Percentiles rank a stretch among this genome's conserved stretches.
These are phyloP conservation scores for Geotrichum fermentans DNA, from an alignment of 1,139 yeast genomes.

Conservation along the genomic window DNA sequence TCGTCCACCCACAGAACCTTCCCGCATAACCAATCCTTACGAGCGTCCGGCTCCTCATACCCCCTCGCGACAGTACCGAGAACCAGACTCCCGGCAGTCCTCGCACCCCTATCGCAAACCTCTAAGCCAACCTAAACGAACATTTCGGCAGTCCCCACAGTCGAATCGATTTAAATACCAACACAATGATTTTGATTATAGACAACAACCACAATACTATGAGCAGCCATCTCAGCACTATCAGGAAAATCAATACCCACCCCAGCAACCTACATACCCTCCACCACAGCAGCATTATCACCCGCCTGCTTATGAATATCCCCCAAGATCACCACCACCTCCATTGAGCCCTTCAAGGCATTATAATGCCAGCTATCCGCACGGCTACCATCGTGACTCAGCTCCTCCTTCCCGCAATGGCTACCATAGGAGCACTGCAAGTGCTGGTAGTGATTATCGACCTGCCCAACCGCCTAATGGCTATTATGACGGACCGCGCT, in stretches of 20 bases:
- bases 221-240: neutral
- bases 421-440: neutral
- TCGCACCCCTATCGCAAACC: conserved; percentile 19
- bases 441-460: neutral
- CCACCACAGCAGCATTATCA: neutral
- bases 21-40: neutral
- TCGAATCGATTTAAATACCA: conserved; percentile 11
- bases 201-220: neutral
- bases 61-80: conserved; percentile 8
- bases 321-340: conserved; percentile 3
- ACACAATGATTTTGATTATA: conserved; percentile 4
- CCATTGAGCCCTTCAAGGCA: neutral
- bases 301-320: neutral
- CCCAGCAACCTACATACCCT: neutral
- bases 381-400: neutral
- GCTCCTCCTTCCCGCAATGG: conserved; percentile 1
- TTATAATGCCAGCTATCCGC: neutral
- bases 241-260: neutral
- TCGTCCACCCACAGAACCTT: conserved; percentile 5
- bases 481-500: neutral
- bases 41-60: conserved; percentile 6
- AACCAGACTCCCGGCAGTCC: conserved; percentile 11
- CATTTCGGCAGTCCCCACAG: conserved; percentile 14
- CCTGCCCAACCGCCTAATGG: neutral
- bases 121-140: conserved; percentile 9